Evolutionary conservation across 352 stramenopile species (phyloP).

Genomic region (Discostella stelligera): DNA sequence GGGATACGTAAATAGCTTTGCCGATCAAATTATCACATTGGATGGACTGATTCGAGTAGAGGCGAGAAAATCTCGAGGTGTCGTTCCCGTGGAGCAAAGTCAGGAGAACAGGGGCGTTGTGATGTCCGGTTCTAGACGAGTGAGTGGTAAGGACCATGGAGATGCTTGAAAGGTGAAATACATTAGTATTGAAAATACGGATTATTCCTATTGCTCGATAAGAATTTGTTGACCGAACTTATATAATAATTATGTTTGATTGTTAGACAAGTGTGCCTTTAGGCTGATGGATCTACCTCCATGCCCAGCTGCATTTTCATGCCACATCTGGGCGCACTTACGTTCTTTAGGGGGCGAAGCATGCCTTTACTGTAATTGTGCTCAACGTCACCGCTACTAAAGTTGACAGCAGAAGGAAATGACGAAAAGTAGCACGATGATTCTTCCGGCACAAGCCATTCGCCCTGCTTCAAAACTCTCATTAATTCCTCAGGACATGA

Average conservation of each 20-base stretch:
- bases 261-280: neutral
- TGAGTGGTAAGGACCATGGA: neutral
- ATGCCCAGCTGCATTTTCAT: slow-evolving; percentile 46
- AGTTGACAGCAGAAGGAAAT: slow-evolving; percentile 16
- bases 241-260: neutral
- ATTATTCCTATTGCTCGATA: no score
- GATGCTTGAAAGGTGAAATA: no score
- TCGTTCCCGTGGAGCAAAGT: slow-evolving; percentile 7
- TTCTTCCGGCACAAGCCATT: slow-evolving; percentile 26
- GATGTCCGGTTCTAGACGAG: neutral
- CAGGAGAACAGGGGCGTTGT: neutral
- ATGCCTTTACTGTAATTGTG: slow-evolving; percentile 19
- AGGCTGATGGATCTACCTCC: slow-evolving; percentile 22
- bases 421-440: slow-evolving; percentile 23
- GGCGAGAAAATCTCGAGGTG: slow-evolving; percentile 23
- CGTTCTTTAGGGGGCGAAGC: slow-evolving; percentile 38
- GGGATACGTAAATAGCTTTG: slow-evolving; percentile 80
- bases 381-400: neutral
- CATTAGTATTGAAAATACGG: no score
- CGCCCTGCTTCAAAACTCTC: slow-evolving; percentile 28
- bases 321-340: slow-evolving; percentile 35
- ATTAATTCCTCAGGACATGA: slow-evolving; percentile 27
- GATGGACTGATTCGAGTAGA: slow-evolving; percentile 47
- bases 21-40: slow-evolving; percentile 67
- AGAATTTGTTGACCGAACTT: neutral